These are phyloP conservation scores for Lenzites betulinus DNA, from an alignment of 768 basidiomycete genomes.

Conservation along the genomic window DNA sequence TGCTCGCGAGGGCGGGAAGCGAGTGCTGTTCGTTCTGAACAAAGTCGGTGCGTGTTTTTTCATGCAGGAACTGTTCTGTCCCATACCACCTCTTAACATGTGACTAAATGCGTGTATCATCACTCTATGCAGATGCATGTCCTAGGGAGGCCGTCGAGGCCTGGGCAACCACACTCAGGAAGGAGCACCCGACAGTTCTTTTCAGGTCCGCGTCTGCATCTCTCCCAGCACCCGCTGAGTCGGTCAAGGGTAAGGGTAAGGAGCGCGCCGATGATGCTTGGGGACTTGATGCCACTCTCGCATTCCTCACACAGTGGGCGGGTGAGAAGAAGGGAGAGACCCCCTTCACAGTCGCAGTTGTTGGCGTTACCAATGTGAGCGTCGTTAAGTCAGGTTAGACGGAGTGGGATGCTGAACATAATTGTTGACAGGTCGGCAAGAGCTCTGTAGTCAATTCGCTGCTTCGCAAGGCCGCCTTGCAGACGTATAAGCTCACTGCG, in stretches of 20 bases:
- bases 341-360: slow-evolving; percentile 70
- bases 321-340: slow-evolving; percentile 47
- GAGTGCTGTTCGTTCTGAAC: slow-evolving; percentile 71
- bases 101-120: background rate
- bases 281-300: slow-evolving; percentile 55
- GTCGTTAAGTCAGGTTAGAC: background rate
- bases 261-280: slow-evolving; percentile 54
- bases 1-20: slow-evolving; percentile 44
- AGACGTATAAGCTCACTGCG: slow-evolving; percentile 55
- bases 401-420: slow-evolving; percentile 2
- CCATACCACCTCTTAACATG: background rate
- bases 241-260: slow-evolving; percentile 20
- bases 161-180: slow-evolving; percentile 68
- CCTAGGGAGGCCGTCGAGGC: slow-evolving; percentile 73
- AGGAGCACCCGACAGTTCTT: slow-evolving; percentile 60
- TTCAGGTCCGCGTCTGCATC: slow-evolving; percentile 77
- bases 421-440: slow-evolving; percentile 68
- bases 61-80: slow-evolving; percentile 6
- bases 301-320: slow-evolving; percentile 50
- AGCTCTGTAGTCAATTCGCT: slow-evolving; percentile 85
- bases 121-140: slow-evolving; percentile 58
- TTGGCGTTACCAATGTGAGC: slow-evolving; percentile 82
- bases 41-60: slow-evolving; percentile 71
- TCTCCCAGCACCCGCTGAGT: slow-evolving; percentile 41
- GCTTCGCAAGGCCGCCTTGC: slow-evolving; percentile 48